Evolutionary conservation across 2,329 filamentous ascomycete species (phyloP).

Genomic region (Trichothecium sympodiale): DNA sequence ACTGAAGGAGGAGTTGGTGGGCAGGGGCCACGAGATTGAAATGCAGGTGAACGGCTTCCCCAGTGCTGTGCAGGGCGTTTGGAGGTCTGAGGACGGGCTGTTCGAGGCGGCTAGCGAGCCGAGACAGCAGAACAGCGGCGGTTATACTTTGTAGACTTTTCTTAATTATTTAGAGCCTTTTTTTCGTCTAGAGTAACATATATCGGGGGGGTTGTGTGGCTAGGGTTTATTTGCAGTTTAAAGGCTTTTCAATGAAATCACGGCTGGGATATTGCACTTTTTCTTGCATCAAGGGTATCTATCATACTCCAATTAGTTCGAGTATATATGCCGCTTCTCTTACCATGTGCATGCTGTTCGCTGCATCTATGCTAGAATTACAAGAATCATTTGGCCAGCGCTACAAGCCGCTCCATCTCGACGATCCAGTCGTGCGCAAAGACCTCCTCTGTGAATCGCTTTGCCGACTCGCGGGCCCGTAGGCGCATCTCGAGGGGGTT

Average conservation of each 20-base stretch:
- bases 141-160: constrained; percentile 41
- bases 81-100: constrained; percentile 46
- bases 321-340: too few species aligned
- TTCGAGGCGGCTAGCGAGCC: constrained; percentile 75
- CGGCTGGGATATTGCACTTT: too few species aligned
- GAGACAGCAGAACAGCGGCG: constrained; percentile 60
- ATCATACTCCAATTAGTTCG: too few species aligned
- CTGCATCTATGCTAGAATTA: too few species aligned
- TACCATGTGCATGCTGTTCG: too few species aligned
- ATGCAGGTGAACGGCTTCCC: constrained; percentile 36
- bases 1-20: constrained; percentile 31
- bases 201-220: too few species aligned
- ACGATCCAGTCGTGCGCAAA: constrained; percentile 71
- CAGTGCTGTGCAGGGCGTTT: constrained; percentile 63
- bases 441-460: constrained; percentile 77
- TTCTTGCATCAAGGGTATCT: too few species aligned
- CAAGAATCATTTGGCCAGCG: constrained; percentile 17
- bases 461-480: constrained; percentile 66
- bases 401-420: constrained; percentile 64
- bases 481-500: constrained; percentile 65
- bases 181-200: too few species aligned
- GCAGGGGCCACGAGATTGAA: constrained; percentile 58
- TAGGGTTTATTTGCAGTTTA: too few species aligned
- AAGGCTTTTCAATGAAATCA: too few species aligned
- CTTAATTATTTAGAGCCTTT: too few species aligned